phyloP scores from a whole-genome alignment of 441 rosid species.

The Populus hybrid region DNA sequence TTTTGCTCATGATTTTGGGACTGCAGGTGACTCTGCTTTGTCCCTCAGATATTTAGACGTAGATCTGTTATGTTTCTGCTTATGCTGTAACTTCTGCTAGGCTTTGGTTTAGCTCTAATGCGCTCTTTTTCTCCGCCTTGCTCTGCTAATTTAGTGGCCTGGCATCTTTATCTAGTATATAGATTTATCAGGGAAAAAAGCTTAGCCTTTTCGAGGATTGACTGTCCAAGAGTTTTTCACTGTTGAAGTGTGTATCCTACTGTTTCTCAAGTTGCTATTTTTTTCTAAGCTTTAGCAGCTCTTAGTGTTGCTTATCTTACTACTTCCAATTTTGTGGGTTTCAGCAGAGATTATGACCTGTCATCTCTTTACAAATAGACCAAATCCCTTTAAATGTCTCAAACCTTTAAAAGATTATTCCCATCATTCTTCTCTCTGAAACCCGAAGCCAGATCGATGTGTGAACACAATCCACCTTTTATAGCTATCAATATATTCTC shows the following conservation, averaged over 20 bases:
- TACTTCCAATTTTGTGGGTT: neutral
- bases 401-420: neutral
- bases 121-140: neutral
- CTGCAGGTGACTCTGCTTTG: neutral
- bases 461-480: neutral
- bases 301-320: neutral
- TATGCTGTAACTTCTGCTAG: neutral
- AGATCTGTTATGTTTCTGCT: too few relatives aligned
- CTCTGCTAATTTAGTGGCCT: neutral
- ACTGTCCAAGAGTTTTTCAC: constrained; percentile 1
- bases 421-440: neutral
- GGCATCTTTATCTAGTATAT: neutral
- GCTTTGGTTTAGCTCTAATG: neutral
- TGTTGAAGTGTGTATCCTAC: constrained; percentile 1
- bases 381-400: neutral
- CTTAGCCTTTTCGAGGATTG: neutral
- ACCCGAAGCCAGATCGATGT: neutral
- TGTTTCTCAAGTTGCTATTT: neutral
- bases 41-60: too few relatives aligned
- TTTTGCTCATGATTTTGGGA: neutral
- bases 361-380: neutral
- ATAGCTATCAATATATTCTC: neutral
- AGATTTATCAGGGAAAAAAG: neutral
- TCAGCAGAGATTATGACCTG: neutral
- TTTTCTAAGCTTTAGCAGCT: constrained; percentile 1